Conservation (phyloP, 257 asterid species). For the Ophiorrhiza pumila region DNA sequence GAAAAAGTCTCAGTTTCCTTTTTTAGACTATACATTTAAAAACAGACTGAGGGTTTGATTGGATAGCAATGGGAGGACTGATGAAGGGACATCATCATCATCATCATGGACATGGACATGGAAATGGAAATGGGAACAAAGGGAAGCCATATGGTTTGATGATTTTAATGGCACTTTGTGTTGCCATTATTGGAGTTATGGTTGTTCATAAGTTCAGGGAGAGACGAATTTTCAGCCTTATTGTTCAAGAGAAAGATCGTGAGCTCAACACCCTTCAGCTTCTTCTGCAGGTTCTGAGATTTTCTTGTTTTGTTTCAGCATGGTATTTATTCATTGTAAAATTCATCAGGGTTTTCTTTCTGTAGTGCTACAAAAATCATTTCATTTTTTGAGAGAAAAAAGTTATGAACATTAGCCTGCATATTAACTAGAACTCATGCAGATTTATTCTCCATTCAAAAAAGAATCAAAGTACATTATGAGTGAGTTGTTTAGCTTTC, state of each 20-base stretch:
- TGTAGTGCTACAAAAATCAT: background rate
- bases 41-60: background rate
- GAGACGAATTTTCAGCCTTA: slow-evolving; percentile 39
- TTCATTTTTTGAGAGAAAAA: too few relatives aligned
- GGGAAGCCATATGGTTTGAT: slow-evolving; percentile 40
- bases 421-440: background rate
- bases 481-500: background rate
- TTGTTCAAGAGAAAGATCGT: slow-evolving; percentile 45
- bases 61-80: slow-evolving; percentile 30
- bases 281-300: slow-evolving; percentile 50
- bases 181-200: slow-evolving; percentile 50
- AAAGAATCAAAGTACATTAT: background rate
- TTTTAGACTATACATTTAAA: background rate
- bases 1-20: background rate
- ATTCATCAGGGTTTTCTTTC: background rate
- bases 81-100: slow-evolving; percentile 25
- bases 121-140: slow-evolving; percentile 27
- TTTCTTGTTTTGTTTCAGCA: background rate
- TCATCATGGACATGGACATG: slow-evolving; percentile 21
- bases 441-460: background rate
- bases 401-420: too few relatives aligned
- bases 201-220: slow-evolving; percentile 52
- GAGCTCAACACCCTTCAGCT: slow-evolving; percentile 49
- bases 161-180: slow-evolving; percentile 46
- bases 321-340: background rate